Conservation (phyloP, 495 filamentous ascomycete genomes). For the Penicillium paxilli region DNA sequence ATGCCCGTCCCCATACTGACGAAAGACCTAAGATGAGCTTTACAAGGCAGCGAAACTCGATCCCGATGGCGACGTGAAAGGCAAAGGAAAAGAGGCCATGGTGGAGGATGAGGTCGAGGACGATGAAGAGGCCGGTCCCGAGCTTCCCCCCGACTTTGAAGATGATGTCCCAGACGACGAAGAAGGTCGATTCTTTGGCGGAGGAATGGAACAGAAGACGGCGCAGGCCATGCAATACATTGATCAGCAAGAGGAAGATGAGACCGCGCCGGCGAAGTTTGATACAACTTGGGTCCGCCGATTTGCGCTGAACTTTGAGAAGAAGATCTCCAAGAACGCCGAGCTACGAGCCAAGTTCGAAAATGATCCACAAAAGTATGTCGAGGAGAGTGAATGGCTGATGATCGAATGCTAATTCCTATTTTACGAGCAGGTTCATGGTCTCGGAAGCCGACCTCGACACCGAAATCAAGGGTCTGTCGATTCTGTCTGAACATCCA, state of each 20-base stretch:
- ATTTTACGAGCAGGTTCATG: conserved; percentile 63
- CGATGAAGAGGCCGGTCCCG: conserved; percentile 67
- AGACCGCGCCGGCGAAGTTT: conserved; percentile 68
- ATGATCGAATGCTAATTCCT: too few relatives aligned
- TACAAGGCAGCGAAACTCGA: conserved; percentile 86
- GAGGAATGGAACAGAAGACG: conserved; percentile 79
- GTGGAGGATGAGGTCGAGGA: conserved; percentile 62
- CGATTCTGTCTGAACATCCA: conserved; percentile 83
- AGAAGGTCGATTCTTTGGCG: conserved; percentile 93
- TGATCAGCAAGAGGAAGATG: conserved; percentile 63
- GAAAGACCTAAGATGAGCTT: conserved; percentile 55
- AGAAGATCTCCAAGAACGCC: conserved; percentile 88
- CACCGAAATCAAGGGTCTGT: conserved; percentile 82
- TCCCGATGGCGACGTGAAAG: conserved; percentile 59
- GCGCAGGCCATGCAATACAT: conserved; percentile 89
- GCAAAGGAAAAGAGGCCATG: conserved; percentile 58
- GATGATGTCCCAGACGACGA: conserved; percentile 73
- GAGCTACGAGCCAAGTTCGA: conserved; percentile 89
- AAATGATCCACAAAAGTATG: conserved; percentile 77
- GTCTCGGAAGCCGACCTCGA: conserved; percentile 89
- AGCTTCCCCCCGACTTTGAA: conserved; percentile 63
- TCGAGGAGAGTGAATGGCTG: conserved; percentile 16
- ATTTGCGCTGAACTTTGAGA: conserved; percentile 83
- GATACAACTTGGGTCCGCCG: conserved; percentile 82
- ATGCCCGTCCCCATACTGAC: conserved; percentile 18